Conservation (phyloP, 768 basidiomycete species). For the Hygrophoropsis aurantiaca region DNA sequence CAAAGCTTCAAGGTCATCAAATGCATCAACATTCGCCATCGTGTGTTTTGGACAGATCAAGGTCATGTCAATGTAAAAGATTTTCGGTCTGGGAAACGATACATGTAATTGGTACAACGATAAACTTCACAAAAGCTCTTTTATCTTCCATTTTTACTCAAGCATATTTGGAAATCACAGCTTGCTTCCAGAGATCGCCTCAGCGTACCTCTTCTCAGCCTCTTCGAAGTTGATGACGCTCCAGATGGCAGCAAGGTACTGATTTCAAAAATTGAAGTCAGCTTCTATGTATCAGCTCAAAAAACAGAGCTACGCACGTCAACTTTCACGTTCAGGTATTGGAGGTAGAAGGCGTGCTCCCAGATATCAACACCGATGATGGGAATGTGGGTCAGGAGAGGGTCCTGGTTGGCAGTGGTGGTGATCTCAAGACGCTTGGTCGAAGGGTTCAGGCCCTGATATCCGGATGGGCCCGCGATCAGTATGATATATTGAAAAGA, state of each 20-base stretch:
- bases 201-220: conserved; percentile 64
- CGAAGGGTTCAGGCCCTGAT: conserved; percentile 66
- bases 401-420: conserved; percentile 97
- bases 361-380: conserved; percentile 93
- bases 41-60: no score
- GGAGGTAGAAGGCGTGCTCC: conserved; percentile 96
- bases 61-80: no score
- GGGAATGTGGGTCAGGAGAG: conserved; percentile 71
- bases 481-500: not conserved
- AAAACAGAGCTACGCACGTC: conserved; percentile 58
- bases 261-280: conserved; percentile 5
- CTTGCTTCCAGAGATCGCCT: conserved; percentile 38
- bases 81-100: no score
- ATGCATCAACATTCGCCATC: no score
- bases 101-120: no score
- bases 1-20: no score
- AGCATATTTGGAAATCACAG: conserved; percentile 24
- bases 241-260: conserved; percentile 82
- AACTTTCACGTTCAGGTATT: conserved; percentile 93
- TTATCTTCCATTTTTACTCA: not conserved
- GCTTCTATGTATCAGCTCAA: not conserved
- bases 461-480: conserved; percentile 1
- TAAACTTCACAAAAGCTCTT: not conserved
- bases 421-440: conserved; percentile 78
- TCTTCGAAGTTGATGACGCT: conserved; percentile 71